Evolutionary conservation across 352 stramenopile genomes (phyloP).

Genomic region (Pythium dissimile): DNA sequence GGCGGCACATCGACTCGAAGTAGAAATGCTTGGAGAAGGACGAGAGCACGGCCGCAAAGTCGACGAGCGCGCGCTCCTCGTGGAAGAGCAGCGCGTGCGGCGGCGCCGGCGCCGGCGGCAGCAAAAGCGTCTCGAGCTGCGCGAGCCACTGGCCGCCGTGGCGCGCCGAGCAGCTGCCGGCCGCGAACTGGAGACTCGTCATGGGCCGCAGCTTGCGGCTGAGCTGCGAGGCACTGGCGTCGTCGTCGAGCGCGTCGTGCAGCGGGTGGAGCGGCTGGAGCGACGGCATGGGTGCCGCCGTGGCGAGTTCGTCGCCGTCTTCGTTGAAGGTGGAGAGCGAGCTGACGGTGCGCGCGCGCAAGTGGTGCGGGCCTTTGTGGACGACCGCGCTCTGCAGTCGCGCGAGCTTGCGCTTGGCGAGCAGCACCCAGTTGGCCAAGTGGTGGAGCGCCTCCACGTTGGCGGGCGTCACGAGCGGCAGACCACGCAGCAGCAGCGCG

Average conservation of each 20-base stretch:
- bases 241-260: slow-evolving; percentile 6
- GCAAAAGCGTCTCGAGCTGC: slow-evolving; percentile 69
- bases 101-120: neutral
- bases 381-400: slow-evolving; percentile 43
- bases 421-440: slow-evolving; percentile 75
- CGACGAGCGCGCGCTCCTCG: slow-evolving; percentile 60
- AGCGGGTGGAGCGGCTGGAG: slow-evolving; percentile 17
- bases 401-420: slow-evolving; percentile 70
- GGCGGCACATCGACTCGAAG: slow-evolving; percentile 73
- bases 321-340: slow-evolving; percentile 42
- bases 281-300: neutral
- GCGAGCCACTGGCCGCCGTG: slow-evolving; percentile 64
- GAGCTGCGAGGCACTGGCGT: slow-evolving; percentile 36
- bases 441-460: slow-evolving; percentile 77
- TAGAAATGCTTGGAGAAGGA: slow-evolving; percentile 89
- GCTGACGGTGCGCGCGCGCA: slow-evolving; percentile 36
- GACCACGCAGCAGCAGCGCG: slow-evolving; percentile 8
- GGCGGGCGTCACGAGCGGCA: slow-evolving; percentile 38
- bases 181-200: slow-evolving; percentile 77
- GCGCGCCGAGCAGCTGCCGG: slow-evolving; percentile 44
- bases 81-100: slow-evolving; percentile 83
- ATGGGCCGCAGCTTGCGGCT: slow-evolving; percentile 77
- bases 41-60: slow-evolving; percentile 66
- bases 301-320: slow-evolving; percentile 10
- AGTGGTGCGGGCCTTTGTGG: slow-evolving; percentile 23